phyloP scores from a whole-genome alignment of 2,329 filamentous ascomycete species.

The Pleomassaria siparia region DNA sequence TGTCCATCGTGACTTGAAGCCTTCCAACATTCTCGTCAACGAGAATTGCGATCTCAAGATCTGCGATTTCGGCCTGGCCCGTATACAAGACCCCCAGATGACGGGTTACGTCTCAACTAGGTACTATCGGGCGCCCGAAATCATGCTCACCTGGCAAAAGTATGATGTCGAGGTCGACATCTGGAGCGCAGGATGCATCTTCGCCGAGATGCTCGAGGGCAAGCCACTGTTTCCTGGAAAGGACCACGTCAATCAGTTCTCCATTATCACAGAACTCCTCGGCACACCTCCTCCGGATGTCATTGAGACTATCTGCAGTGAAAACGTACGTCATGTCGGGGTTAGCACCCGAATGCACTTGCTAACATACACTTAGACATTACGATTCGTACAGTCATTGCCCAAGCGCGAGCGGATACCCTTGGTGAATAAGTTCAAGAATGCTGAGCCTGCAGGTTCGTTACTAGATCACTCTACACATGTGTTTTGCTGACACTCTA shows the following conservation, averaged over 20 bases:
- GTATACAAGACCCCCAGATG: conserved; percentile 99
- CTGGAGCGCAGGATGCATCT: conserved; percentile 98
- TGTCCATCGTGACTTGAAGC: conserved; percentile 95
- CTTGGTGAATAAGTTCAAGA: conserved; percentile 87
- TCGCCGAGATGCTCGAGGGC: conserved; percentile 98
- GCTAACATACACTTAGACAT: conserved; percentile 61
- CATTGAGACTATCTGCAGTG: conserved; percentile 96
- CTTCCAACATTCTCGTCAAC: conserved; percentile 98
- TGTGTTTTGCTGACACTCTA: conserved; percentile 24
- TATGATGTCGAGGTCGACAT: conserved; percentile 99
- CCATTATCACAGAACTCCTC: conserved; percentile 96
- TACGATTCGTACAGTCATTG: conserved; percentile 95
- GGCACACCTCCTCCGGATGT: conserved; percentile 98
- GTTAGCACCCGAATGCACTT: conserved; percentile 30
- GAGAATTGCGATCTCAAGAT: conserved; percentile 99
- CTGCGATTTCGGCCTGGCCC: conserved; percentile 95
- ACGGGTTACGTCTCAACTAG: conserved; percentile 97
- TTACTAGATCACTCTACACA: not conserved
- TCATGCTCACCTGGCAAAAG: conserved; percentile 99
- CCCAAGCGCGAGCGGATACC: conserved; percentile 92
- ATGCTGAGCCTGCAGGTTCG: conserved; percentile 82
- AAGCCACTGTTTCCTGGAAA: conserved; percentile 98
- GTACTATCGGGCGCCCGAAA: conserved; percentile 98
- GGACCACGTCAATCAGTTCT: conserved; percentile 99
- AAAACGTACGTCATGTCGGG: no score